Evolutionary conservation across 768 basidiomycete genomes (phyloP), one percentile per base, ranked within the genome.

Genomic region (Hypholoma sublateritium): DNA sequence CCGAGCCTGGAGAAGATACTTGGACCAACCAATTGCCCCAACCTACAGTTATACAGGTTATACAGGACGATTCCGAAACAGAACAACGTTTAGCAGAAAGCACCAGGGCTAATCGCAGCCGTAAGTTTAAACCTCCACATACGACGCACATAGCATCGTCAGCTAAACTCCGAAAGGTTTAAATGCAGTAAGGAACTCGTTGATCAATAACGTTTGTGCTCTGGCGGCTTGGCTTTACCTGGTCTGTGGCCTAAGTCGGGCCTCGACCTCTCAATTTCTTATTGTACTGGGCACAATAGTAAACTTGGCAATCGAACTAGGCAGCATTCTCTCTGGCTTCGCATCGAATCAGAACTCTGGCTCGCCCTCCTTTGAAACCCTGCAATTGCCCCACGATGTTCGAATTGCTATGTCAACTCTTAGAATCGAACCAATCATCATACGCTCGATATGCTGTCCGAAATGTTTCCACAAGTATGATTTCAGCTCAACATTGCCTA

Each of bases 361-460:
- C n/a, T 43, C 53, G 7, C 53, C 16, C 42, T 49, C 43, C n/a
- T 9, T 44, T 22, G 19, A 14, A 46, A 5, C 50, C 19, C 32
- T 50, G 5, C 17, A 25, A 5, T 21, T 58, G 21, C 61, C 56
- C 5, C 48, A 43, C 5, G 62, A 65, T 34, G 28, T 59, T 14
- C 59, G 61, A 13, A 60, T 46, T 34, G 55, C 61, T 3, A 59
- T 62, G 43, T 45, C 49, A 11, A 32, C 47, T 4, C 50, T 63
- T 14, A 48, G 50, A 6, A 25, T 67, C 24, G 62, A 67, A 34
- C 65, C 65, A 7, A 41, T 24, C 2, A 55, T 67, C 22, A 22
- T 42, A 12, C 61, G 62, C 1, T 59, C 55, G 5, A 52, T 67
- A 7, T 59, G 56, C 37, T 67, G 65, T 35, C 65, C 65, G 17